Percentiles rank a stretch among this genome's conserved stretches.
Conservation (phyloP, 2,329 filamentous ascomycete species). For the Immersiporthe knoxdaviesiana region DNA sequence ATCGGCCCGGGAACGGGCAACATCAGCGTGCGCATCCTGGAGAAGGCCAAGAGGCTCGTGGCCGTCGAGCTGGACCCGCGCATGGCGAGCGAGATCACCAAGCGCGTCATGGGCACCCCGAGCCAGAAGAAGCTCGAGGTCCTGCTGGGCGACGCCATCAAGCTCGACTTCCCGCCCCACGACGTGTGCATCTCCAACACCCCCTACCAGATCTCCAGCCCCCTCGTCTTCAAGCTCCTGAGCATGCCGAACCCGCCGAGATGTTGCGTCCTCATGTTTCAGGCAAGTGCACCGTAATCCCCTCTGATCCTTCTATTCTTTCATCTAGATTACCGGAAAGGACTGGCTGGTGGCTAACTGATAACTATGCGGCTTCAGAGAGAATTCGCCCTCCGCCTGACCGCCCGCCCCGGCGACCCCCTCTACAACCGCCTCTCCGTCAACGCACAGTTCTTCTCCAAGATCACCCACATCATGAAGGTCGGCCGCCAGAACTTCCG, state of each 20-base stretch:
- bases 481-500: constrained; percentile 97
- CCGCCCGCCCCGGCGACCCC: constrained; percentile 84
- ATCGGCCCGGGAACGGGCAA: constrained; percentile 83
- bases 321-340: not conserved
- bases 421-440: constrained; percentile 90
- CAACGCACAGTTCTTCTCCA: constrained; percentile 87
- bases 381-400: constrained; percentile 89
- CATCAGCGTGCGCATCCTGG: constrained; percentile 82
- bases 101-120: constrained; percentile 89
- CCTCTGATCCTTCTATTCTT: not conserved
- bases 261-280: constrained; percentile 90
- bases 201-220: constrained; percentile 69
- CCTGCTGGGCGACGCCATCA: constrained; percentile 90
- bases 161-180: constrained; percentile 72
- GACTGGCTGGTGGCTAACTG: not conserved
- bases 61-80: constrained; percentile 87
- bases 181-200: constrained; percentile 84
- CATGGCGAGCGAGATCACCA: constrained; percentile 55
- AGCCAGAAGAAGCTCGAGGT: constrained; percentile 84
- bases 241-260: constrained; percentile 80
- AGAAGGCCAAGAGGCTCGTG: constrained; percentile 79
- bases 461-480: constrained; percentile 77
- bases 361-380: too few relatives aligned
- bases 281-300: constrained; percentile 47
- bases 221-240: constrained; percentile 85